Evolutionary conservation across 257 asterid species (phyloP), one percentile per base, ranked within the genome.

Genomic region (Solanum medicagineum): DNA sequence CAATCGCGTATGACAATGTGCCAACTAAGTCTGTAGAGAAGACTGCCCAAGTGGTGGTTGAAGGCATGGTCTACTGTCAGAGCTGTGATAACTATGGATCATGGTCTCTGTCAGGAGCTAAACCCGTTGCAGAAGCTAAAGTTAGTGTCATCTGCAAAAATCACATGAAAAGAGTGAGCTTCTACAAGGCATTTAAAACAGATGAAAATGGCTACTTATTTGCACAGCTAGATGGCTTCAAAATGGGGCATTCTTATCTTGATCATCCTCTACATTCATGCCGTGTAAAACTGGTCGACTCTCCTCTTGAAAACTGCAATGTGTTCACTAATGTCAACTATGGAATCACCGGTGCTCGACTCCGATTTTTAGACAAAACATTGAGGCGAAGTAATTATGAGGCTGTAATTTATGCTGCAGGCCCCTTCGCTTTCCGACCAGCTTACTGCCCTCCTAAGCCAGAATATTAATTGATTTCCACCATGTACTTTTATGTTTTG

Each of bases 191-290:
- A 13, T 93, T 88, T 40, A 42, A 91, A 22, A 92, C 98, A 0
- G 91, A 91, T 81, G 79, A 87, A 87, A 84, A 89, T 12, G 99
- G 99, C 0, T 96, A 94, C 89, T 92, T 94, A 87, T 96, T 93
- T 29, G 97, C 93, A 4, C 84, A 92, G 90, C 93, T 96, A 10
- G 89, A 92, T n/a, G 98, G 95, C 15, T 93, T 93, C 92, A 92
- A 90, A 91, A 90, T 92, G 94, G 86, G 90, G 79, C 91, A 92
- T 85, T 87, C 90, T 79, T 86, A 92, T 86, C 88, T 95, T 91
- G 99, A 95, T 88, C 99, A 95, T 88, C 99, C 97, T 13, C 92
- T 95, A 12, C 99, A 95, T 32, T 85, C 99, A 5, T 95, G 99
- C 92, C 90, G 87, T 24, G 97, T 91, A 17, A 95, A 91, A 75